phyloP scores from a whole-genome alignment of 345 rosid species.

The Nephelium lappaceum region DNA sequence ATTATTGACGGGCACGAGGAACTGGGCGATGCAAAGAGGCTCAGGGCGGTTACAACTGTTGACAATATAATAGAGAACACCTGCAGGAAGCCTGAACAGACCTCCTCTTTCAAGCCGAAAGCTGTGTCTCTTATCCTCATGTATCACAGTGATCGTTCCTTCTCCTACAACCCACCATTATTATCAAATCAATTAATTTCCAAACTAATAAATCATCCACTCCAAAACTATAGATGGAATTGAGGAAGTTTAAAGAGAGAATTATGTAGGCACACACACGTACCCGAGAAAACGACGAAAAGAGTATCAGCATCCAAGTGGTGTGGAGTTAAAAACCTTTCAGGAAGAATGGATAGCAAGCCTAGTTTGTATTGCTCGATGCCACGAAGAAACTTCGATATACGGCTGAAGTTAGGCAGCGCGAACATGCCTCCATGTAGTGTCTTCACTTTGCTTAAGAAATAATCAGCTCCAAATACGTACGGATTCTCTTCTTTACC shows the following conservation, averaged over 20 bases:
- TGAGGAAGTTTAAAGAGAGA: too few species aligned
- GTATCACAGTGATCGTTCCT: constrained; percentile 38
- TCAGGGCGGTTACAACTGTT: constrained; percentile 20
- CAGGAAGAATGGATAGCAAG: constrained; percentile 37
- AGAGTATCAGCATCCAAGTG: constrained; percentile 50
- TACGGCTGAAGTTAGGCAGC: constrained; percentile 38
- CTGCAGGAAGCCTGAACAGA: constrained; percentile 34
- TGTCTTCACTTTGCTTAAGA: constrained; percentile 22
- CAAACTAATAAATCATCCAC: background rate
- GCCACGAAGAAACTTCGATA: constrained; percentile 47
- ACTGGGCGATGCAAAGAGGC: constrained; percentile 19
- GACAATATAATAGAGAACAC: constrained; percentile 41
- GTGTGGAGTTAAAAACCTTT: constrained; percentile 35
- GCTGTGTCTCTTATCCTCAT: constrained; percentile 34
- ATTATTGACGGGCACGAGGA: constrained; percentile 43
- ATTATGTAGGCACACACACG: background rate
- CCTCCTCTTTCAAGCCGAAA: constrained; percentile 42
- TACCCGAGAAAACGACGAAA: constrained; percentile 41
- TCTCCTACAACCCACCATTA: constrained; percentile 35
- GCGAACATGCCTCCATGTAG: constrained; percentile 37
- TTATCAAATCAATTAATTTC: background rate
- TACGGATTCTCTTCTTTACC: constrained; percentile 37
- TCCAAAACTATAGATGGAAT: too few species aligned
- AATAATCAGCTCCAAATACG: constrained; percentile 35
- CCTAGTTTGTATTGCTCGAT: constrained; percentile 40